Conservation (phyloP, 305 asterid genomes). For the Fraxinus sp. region DNA sequence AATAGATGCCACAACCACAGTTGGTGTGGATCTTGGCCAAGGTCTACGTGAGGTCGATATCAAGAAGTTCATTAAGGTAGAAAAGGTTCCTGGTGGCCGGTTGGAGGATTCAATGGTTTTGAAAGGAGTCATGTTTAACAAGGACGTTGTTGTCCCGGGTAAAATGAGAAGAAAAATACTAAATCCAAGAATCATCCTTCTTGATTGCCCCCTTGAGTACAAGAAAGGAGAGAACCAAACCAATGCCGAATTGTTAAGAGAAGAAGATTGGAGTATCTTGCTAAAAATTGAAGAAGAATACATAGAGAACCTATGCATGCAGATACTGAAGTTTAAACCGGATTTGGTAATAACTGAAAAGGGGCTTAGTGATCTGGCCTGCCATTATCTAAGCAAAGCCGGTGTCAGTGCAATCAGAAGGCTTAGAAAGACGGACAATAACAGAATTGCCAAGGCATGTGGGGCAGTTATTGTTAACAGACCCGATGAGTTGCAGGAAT, state of each 20-base stretch:
- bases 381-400: constrained; percentile 77
- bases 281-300: constrained; percentile 87
- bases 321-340: constrained; percentile 85
- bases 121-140: not conserved
- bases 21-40: constrained; percentile 55
- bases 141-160: constrained; percentile 34
- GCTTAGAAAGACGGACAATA: constrained; percentile 79
- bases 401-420: constrained; percentile 53
- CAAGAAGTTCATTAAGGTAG: constrained; percentile 89
- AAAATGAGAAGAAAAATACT: constrained; percentile 88
- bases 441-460: constrained; percentile 92
- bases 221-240: constrained; percentile 99
- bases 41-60: constrained; percentile 93
- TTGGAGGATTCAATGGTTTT: not conserved
- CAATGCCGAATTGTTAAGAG: constrained; percentile 59
- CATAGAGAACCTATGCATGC: constrained; percentile 71
- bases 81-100: constrained; percentile 66
- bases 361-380: constrained; percentile 92
- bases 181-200: constrained; percentile 87
- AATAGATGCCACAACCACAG: too few species aligned
- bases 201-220: constrained; percentile 92
- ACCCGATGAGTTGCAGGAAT: constrained; percentile 62
- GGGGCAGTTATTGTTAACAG: constrained; percentile 95
- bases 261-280: not conserved
- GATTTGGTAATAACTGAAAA: constrained; percentile 90